Evolutionary conservation across 2,329 filamentous ascomycete species (phyloP), one percentile per base, ranked within the genome.

Genomic region (Tolypocladium pustulatum): DNA sequence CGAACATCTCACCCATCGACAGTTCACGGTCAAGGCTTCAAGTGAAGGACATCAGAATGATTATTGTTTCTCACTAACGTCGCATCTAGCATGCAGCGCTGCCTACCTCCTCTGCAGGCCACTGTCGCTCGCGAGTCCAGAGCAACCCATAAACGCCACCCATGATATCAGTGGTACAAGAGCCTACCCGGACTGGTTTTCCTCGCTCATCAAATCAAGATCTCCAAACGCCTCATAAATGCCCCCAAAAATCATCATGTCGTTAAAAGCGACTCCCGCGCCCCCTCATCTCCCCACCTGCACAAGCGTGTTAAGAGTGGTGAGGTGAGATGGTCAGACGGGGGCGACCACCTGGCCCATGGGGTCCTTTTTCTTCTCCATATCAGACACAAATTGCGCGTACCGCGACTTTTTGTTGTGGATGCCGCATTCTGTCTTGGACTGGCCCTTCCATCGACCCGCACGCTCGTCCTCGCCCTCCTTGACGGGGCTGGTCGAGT

Each of bases 341-440:
- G 70, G 65, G 55, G 65, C 65, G n/a, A 67, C 61, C 32, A 68
- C 62, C 57, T 70, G 66, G 57, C 70, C 38, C 43, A 37, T 38
- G 12, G 53, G 66, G 63, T 84, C 81, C 65, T 86, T 79, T 63
- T 80, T 78, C 78, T 90, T 87, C 71, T 91, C 87, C 73, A 89
- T 83, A 61, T 91, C 85, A 67, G 81, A 80, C 58, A 96, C 76
- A 75, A 88, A 97, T 75, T 92, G 86, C 13, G 91, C 89, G 69
- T 97, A 99, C 66, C 91, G 87, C 60, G 90, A 96, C 73, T 92
- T 88, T 76, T 94, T 95, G 81, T 97, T 97, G 84, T 99, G 94
- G 70, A 99, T 97, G 54, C 94, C 94, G 73, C 94, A 99, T 79
- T 99, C 94, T 20, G 91, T 95, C 87, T 99, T 99, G 68, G 82